Percentiles rank a stretch among this genome's conserved stretches.
Evolutionary conservation across 1,139 yeast species (phyloP).

Genomic region (Geotrichum macrosporum): DNA sequence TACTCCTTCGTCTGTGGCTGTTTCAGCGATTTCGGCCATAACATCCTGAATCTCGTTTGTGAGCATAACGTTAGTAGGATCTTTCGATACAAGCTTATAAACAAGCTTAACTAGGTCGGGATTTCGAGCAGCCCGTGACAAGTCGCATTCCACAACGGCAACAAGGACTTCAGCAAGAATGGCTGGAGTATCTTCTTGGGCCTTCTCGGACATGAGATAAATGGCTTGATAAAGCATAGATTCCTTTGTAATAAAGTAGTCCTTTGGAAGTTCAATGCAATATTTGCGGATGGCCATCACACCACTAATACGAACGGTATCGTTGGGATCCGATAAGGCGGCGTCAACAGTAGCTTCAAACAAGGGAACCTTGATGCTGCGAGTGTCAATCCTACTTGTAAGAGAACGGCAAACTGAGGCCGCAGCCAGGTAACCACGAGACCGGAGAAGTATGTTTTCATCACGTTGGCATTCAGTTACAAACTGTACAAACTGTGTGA

Average conservation of each 20-base stretch:
- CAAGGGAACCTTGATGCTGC: conserved; percentile 21
- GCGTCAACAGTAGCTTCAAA: conserved; percentile 24
- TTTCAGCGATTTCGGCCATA: conserved; percentile 53
- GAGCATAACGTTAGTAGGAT: conserved; percentile 69
- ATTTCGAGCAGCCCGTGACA: conserved; percentile 40
- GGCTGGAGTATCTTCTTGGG: conserved; percentile 80
- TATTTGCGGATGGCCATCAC: conserved; percentile 26
- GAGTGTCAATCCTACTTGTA: conserved; percentile 17
- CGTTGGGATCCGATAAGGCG: conserved; percentile 23
- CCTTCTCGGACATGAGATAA: conserved; percentile 50
- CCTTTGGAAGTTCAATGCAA: conserved; percentile 22
- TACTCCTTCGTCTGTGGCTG: conserved; percentile 42
- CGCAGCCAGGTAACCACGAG: conserved; percentile 28
- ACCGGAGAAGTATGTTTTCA: conserved; percentile 25
- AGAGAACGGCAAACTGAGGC: conserved; percentile 24
- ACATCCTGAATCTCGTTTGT: conserved; percentile 58
- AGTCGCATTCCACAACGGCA: conserved; percentile 49
- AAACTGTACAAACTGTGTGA: conserved; percentile 20
- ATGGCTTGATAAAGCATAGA: conserved; percentile 33
- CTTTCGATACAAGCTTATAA: conserved; percentile 62
- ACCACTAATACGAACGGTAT: conserved; percentile 26
- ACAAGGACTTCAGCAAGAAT: conserved; percentile 68
- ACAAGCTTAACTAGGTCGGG: conserved; percentile 50
- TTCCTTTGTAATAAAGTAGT: conserved; percentile 19
- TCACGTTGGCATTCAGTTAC: conserved; percentile 17